These are phyloP conservation scores for Verticillium zaregamsianum DNA, from an alignment of 2,329 filamentous ascomycete species.

Conservation along the genomic window DNA sequence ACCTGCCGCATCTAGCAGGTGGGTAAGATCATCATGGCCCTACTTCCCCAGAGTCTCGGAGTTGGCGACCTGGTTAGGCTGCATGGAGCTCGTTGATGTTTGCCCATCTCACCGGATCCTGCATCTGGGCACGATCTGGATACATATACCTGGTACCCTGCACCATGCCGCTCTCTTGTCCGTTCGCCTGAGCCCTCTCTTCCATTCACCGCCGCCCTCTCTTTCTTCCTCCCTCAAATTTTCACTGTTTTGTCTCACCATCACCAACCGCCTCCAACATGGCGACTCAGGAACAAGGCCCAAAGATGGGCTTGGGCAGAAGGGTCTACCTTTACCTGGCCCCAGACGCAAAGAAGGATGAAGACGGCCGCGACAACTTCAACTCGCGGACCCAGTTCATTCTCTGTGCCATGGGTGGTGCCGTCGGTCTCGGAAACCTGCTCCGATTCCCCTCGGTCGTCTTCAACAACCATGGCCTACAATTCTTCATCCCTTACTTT, in stretches of 20 bases:
- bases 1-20: not conserved
- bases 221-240: not conserved
- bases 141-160: not conserved
- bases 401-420: constrained; percentile 48
- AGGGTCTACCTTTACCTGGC: constrained; percentile 14
- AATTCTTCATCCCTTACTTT: constrained; percentile 54
- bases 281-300: not conserved
- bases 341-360: constrained; percentile 17
- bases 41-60: not conserved
- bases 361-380: constrained; percentile 37
- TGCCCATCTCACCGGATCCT: not conserved
- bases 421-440: constrained; percentile 50
- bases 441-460: constrained; percentile 51
- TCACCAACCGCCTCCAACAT: not conserved
- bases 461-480: constrained; percentile 52
- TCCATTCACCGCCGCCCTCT: not conserved
- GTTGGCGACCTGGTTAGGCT: not conserved
- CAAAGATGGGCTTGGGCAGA: constrained; percentile 2
- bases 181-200: not conserved
- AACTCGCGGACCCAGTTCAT: constrained; percentile 43
- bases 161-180: not conserved
- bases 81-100: not conserved
- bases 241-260: not conserved
- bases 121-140: not conserved
- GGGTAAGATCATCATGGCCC: not conserved